Evolutionary conservation across 768 basidiomycete species (phyloP).

Genomic region (Leccinum pellstonianum): DNA sequence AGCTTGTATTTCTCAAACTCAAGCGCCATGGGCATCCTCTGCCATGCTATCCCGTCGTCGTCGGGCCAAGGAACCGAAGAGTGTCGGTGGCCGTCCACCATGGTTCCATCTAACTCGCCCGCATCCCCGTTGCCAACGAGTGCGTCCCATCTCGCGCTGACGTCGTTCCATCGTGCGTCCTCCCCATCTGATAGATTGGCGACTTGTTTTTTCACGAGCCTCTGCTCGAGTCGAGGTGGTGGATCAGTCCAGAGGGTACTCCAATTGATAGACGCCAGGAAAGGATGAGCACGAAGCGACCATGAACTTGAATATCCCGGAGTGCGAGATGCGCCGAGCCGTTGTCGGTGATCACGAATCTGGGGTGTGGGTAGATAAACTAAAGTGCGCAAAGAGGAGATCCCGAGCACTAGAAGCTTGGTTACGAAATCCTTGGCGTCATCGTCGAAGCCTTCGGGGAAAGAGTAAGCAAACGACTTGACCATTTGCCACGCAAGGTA

Average conservation of each 20-base stretch:
- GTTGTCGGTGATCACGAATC: conserved; percentile 57
- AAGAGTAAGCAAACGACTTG: conserved; percentile 80
- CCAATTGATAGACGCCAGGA: conserved; percentile 62
- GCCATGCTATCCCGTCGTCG: conserved; percentile 51
- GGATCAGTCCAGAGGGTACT: conserved; percentile 62
- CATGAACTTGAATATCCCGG: conserved; percentile 28
- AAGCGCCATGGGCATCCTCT: conserved; percentile 40
- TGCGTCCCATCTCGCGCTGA: conserved; percentile 55
- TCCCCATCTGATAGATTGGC: conserved; percentile 23
- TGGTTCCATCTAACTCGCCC: conserved; percentile 9
- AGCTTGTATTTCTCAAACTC: conserved; percentile 28
- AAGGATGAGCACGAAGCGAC: conserved; percentile 57
- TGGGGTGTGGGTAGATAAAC: conserved; percentile 16
- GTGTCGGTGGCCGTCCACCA: background rate
- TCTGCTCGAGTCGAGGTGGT: conserved; percentile 56
- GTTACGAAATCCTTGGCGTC: conserved; percentile 79
- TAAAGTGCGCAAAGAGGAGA: background rate
- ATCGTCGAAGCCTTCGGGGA: conserved; percentile 82
- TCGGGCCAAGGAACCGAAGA: background rate
- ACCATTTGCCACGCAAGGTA: conserved; percentile 96
- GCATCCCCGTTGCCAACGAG: conserved; percentile 35
- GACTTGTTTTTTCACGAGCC: conserved; percentile 48
- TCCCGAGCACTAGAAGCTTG: conserved; percentile 59
- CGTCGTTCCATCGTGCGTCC: conserved; percentile 46
- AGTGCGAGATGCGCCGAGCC: conserved; percentile 54